Conservation (phyloP, 192 early-diverging fungal species). For the Entomortierella lignicola region DNA sequence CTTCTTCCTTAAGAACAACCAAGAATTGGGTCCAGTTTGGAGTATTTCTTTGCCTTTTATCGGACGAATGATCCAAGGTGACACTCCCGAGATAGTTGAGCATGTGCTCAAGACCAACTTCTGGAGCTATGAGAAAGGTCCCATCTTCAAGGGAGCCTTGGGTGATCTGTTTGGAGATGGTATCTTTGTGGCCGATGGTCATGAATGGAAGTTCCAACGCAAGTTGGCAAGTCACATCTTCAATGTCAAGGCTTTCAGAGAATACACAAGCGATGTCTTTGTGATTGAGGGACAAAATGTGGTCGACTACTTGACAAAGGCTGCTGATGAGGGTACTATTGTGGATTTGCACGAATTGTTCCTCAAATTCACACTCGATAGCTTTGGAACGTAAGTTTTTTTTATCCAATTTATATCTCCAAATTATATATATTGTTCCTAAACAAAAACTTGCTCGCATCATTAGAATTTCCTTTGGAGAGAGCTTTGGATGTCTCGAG, state of each 20-base stretch:
- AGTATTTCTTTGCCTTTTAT: constrained; percentile 13
- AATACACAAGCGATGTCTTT: constrained; percentile 29
- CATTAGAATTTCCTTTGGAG: constrained; percentile 28
- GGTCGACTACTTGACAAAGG: constrained; percentile 3
- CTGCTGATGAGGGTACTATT: constrained; percentile 12
- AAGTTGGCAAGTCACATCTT: constrained; percentile 22
- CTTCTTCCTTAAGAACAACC: constrained; percentile 24
- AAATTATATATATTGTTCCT: not conserved
- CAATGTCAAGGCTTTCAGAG: constrained; percentile 18
- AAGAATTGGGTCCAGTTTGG: constrained; percentile 24
- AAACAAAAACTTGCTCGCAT: too few species aligned
- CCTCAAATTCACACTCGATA: constrained; percentile 54
- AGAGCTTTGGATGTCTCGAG: constrained; percentile 42
- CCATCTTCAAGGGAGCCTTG: not conserved
- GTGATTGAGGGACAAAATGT: constrained; percentile 8
- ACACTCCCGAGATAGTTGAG: constrained; percentile 27
- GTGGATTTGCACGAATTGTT: constrained; percentile 58
- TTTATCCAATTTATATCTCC: not conserved
- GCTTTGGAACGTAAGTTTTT: constrained; percentile 33
- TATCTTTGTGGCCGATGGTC: constrained; percentile 14
- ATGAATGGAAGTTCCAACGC: constrained; percentile 24
- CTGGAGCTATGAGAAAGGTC: constrained; percentile 34
- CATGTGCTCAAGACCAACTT: constrained; percentile 35
- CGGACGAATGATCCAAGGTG: constrained; percentile 30
- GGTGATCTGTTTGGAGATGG: constrained; percentile 31